Conservation (phyloP, 179 eudicot genomes). For the Heliamphora pulchella region DNA sequence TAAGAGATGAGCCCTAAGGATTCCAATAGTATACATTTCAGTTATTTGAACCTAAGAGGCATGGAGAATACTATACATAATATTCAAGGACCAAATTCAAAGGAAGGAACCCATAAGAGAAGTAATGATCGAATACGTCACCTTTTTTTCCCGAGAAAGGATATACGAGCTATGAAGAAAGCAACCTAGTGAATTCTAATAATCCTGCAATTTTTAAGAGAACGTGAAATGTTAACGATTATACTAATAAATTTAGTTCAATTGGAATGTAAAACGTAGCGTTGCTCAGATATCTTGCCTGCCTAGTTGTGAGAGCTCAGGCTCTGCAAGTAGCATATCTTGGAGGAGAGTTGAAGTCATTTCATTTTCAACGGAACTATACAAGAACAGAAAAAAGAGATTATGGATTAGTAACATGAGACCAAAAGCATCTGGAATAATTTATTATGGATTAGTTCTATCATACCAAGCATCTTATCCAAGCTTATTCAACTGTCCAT, state of each 20-base stretch:
- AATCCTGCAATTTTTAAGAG: slow-evolving; percentile 17
- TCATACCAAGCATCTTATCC: background rate
- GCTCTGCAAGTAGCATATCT: slow-evolving; percentile 74
- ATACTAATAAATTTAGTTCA: background rate
- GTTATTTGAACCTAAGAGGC: background rate
- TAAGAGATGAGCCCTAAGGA: background rate
- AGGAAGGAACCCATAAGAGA: slow-evolving; percentile 2
- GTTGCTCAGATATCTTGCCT: slow-evolving; percentile 35
- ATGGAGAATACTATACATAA: background rate
- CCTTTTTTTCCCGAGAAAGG: background rate
- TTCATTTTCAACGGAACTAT: slow-evolving; percentile 34
- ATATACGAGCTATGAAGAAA: background rate
- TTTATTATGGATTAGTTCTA: background rate
- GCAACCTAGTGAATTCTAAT: slow-evolving; percentile 14
- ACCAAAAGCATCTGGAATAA: background rate
- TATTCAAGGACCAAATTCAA: no score
- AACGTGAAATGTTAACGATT: background rate
- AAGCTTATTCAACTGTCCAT: background rate
- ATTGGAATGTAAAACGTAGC: background rate
- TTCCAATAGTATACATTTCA: background rate
- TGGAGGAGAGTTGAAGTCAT: slow-evolving; percentile 39
- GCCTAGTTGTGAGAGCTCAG: slow-evolving; percentile 69
- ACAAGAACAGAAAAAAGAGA: slow-evolving; percentile 16
- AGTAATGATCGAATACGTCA: background rate
- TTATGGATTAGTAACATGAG: background rate